Evolutionary conservation across 192 early-diverging fungal species (phyloP).

Genomic region (Coemansia sp.): DNA sequence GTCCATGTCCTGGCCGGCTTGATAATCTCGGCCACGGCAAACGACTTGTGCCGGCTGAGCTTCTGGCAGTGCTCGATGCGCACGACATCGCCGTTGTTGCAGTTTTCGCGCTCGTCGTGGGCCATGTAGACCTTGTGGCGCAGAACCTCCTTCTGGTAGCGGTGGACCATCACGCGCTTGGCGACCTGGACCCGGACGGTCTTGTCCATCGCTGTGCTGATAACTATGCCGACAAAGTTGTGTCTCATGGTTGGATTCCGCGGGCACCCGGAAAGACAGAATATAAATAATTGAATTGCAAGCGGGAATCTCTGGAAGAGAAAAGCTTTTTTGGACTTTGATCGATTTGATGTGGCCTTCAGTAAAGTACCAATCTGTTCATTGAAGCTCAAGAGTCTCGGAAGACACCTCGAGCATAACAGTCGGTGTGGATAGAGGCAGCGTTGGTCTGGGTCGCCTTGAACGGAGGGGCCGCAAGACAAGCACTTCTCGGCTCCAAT

Average conservation of each 20-base stretch:
- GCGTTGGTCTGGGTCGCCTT: constrained; percentile 31
- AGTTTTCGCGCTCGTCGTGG: constrained; percentile 80
- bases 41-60: constrained; percentile 83
- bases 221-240: constrained; percentile 81
- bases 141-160: constrained; percentile 65
- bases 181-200: constrained; percentile 88
- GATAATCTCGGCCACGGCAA: constrained; percentile 84
- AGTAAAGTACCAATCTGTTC: constrained; percentile 29
- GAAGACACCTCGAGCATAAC: background rate
- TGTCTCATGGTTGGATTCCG: constrained; percentile 57
- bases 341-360: constrained; percentile 23
- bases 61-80: constrained; percentile 88
- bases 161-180: constrained; percentile 72
- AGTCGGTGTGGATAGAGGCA: constrained; percentile 43
- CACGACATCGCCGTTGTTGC: constrained; percentile 87
- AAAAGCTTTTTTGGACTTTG: background rate
- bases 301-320: background rate
- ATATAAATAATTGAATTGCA: too few species aligned
- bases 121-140: constrained; percentile 85
- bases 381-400: background rate
- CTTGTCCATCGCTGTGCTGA: constrained; percentile 86
- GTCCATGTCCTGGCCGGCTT: constrained; percentile 49
- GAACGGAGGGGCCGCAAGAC: constrained; percentile 36
- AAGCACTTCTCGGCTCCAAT: constrained; percentile 25
- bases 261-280: background rate